phyloP scores from a whole-genome alignment of 176 grass and related monocot genomes.

The Avena insularis region DNA sequence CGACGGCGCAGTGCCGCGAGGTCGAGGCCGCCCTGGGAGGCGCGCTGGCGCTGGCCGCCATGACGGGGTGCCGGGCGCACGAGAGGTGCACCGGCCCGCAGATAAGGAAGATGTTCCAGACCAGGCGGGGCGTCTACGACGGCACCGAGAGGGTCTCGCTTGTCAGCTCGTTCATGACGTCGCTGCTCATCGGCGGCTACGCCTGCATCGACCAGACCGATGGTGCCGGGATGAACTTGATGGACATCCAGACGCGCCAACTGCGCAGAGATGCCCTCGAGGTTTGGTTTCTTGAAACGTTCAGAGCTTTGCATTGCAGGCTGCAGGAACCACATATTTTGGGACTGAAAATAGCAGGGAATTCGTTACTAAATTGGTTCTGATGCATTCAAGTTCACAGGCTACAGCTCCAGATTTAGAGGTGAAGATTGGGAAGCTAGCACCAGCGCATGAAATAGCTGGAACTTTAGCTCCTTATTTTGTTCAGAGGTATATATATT shows the following conservation, averaged over 20 bases:
- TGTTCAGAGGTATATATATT: slow-evolving; percentile 64
- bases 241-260: slow-evolving; percentile 66
- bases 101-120: slow-evolving; percentile 69
- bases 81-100: slow-evolving; percentile 86
- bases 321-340: slow-evolving; percentile 16
- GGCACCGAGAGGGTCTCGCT: slow-evolving; percentile 79
- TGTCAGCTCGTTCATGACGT: slow-evolving; percentile 90
- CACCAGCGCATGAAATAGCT: slow-evolving; percentile 66
- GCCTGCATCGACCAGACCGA: slow-evolving; percentile 88
- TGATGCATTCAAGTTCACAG: slow-evolving; percentile 39
- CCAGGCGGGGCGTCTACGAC: slow-evolving; percentile 51
- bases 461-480: slow-evolving; percentile 77
- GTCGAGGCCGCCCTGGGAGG: slow-evolving; percentile 75
- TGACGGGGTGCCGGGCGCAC: slow-evolving; percentile 80
- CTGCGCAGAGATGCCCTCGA: slow-evolving; percentile 66
- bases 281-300: slow-evolving; percentile 45
- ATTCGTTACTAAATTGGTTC: background rate
- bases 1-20: slow-evolving; percentile 60
- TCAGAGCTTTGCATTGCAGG: background rate
- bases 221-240: slow-evolving; percentile 92
- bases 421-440: slow-evolving; percentile 71
- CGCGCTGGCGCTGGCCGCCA: slow-evolving; percentile 54
- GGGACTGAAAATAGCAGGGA: background rate
- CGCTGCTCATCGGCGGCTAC: slow-evolving; percentile 70
- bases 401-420: slow-evolving; percentile 73